These are phyloP conservation scores for Gomphus bonarii DNA, from an alignment of 1,284 basidiomycete genomes.

Conservation along the genomic window DNA sequence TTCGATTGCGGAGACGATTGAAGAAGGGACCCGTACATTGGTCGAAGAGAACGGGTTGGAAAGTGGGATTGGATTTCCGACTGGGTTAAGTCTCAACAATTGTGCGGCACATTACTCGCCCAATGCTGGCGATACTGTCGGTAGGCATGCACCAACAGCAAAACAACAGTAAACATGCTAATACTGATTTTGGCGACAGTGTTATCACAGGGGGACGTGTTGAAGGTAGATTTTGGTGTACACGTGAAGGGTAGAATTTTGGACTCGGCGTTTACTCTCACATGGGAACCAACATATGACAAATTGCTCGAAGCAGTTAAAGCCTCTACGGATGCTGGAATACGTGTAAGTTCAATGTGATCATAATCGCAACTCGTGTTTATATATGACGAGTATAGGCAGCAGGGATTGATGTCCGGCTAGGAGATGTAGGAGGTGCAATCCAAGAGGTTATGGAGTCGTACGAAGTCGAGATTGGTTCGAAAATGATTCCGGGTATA, in stretches of 20 bases:
- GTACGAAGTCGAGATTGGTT: constrained; percentile 89
- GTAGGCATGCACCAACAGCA: constrained; percentile 29
- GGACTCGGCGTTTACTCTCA: constrained; percentile 94
- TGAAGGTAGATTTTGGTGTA: constrained; percentile 97
- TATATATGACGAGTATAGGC: constrained; percentile 41
- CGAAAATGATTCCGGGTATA: constrained; percentile 78
- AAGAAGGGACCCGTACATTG: constrained; percentile 81
- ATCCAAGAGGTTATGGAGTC: constrained; percentile 99
- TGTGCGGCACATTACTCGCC: constrained; percentile 97
- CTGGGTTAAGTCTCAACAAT: constrained; percentile 88
- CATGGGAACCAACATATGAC: constrained; percentile 85
- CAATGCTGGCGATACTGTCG: constrained; percentile 85
- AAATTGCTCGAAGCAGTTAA: constrained; percentile 85
- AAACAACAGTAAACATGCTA: constrained; percentile 10
- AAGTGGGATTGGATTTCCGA: constrained; percentile 91
- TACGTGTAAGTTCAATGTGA: constrained; percentile 46
- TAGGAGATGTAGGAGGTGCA: constrained; percentile 86
- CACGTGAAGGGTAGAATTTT: constrained; percentile 92
- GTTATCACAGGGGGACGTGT: constrained; percentile 74
- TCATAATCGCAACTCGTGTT: neutral
- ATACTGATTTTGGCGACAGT: constrained; percentile 35
- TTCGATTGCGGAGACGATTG: constrained; percentile 90
- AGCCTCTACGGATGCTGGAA: constrained; percentile 88
- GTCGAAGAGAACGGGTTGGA: constrained; percentile 89
- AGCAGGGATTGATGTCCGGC: constrained; percentile 91